Conservation (phyloP, 1,139 yeast species). For the Sugiyamaella paludigena region DNA sequence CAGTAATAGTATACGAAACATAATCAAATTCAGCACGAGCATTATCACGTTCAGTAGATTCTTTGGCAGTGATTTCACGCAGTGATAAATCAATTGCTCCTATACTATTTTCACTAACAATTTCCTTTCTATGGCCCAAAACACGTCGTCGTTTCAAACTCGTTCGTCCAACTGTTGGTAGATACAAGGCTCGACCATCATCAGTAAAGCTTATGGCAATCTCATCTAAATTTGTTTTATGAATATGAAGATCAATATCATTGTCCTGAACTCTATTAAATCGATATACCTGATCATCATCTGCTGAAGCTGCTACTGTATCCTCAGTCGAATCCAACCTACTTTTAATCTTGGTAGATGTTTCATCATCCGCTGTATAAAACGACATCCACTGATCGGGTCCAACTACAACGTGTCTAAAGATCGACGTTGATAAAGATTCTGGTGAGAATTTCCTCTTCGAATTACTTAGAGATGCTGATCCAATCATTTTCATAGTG, state of each 20-base stretch:
- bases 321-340: slow-evolving; percentile 33
- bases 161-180: slow-evolving; percentile 74
- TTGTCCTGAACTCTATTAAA: slow-evolving; percentile 74
- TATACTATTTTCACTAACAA: slow-evolving; percentile 48
- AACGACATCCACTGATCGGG: slow-evolving; percentile 83
- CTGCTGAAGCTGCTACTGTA: slow-evolving; percentile 43
- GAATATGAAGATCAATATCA: slow-evolving; percentile 64
- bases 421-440: slow-evolving; percentile 60
- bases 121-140: slow-evolving; percentile 50
- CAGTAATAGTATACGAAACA: slow-evolving; percentile 39
- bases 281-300: slow-evolving; percentile 46
- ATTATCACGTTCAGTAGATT: slow-evolving; percentile 64
- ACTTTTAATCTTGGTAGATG: slow-evolving; percentile 32
- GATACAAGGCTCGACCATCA: slow-evolving; percentile 63
- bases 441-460: slow-evolving; percentile 34
- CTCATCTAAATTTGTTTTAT: slow-evolving; percentile 52
- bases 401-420: slow-evolving; percentile 70
- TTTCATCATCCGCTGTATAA: slow-evolving; percentile 51
- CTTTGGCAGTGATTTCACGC: slow-evolving; percentile 72
- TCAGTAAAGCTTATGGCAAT: slow-evolving; percentile 54
- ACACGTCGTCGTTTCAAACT: slow-evolving; percentile 83
- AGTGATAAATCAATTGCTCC: slow-evolving; percentile 55
- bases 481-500: slow-evolving; percentile 72
- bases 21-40: slow-evolving; percentile 73
- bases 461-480: slow-evolving; percentile 58